A percentile compares a stretch with the other conserved stretches of the same genome.
Conservation (phyloP, 1,139 yeast genomes). For the Magnusiomyces suaveolens region DNA sequence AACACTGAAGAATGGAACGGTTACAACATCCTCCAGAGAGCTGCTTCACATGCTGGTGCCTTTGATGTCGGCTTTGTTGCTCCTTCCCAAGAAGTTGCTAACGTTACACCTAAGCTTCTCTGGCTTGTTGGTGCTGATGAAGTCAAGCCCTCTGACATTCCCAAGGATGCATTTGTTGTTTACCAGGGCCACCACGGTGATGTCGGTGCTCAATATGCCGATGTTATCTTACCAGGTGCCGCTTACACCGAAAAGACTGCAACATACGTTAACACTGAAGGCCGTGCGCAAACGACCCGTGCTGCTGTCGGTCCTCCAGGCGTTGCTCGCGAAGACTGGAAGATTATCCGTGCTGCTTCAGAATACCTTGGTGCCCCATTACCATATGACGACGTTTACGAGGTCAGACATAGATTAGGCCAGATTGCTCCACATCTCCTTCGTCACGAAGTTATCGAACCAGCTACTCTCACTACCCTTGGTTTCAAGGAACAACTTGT, state of each 20-base stretch:
- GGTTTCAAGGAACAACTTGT: constrained; percentile 45
- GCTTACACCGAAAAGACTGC: constrained; percentile 86
- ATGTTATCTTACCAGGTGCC: constrained; percentile 77
- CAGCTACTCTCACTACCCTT: constrained; percentile 46
- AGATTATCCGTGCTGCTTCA: constrained; percentile 71
- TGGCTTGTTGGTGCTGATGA: constrained; percentile 85
- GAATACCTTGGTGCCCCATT: constrained; percentile 65
- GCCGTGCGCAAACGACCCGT: constrained; percentile 75
- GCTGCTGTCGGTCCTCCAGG: constrained; percentile 92
- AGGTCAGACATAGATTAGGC: constrained; percentile 60
- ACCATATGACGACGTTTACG: constrained; percentile 68
- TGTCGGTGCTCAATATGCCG: constrained; percentile 79
- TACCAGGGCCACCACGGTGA: constrained; percentile 95
- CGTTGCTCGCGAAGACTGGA: constrained; percentile 89
- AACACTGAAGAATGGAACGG: constrained; percentile 76
- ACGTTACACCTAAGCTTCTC: constrained; percentile 60
- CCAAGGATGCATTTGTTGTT: constrained; percentile 77
- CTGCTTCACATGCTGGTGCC: constrained; percentile 81
- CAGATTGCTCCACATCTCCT: constrained; percentile 77
- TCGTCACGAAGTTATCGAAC: constrained; percentile 68
- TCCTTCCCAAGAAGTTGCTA: constrained; percentile 39
- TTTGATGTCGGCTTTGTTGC: constrained; percentile 73
- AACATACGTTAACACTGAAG: constrained; percentile 87
- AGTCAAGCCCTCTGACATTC: constrained; percentile 56
- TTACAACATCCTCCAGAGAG: constrained; percentile 70